phyloP scores from a whole-genome alignment of 768 basidiomycete species.

The Gloeophyllum trabeum region DNA sequence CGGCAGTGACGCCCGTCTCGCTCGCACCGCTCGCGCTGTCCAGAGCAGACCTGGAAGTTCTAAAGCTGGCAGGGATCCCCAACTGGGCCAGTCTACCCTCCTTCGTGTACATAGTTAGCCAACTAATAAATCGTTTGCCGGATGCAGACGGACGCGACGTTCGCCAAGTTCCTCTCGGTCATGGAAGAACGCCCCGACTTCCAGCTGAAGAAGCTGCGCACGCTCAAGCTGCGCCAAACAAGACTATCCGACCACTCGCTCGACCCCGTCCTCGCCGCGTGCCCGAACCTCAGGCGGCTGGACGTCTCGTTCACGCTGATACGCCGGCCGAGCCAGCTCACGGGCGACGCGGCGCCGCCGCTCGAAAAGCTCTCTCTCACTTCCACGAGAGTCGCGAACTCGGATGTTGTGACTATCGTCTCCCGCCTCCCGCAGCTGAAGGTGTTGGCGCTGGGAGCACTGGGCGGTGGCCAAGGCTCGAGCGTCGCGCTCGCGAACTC shows the following conservation, averaged over 20 bases:
- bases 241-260: constrained; percentile 39
- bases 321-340: constrained; percentile 18
- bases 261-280: constrained; percentile 26
- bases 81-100: constrained; percentile 37
- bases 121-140: background rate
- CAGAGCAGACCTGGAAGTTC: constrained; percentile 32
- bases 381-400: constrained; percentile 32
- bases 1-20: constrained; percentile 36
- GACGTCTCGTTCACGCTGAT: constrained; percentile 58
- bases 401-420: constrained; percentile 30
- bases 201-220: constrained; percentile 29
- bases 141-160: constrained; percentile 45
- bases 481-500: constrained; percentile 31
- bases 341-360: constrained; percentile 1
- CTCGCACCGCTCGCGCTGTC: constrained; percentile 30
- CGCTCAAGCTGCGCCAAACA: constrained; percentile 49
- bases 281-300: constrained; percentile 40
- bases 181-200: constrained; percentile 11
- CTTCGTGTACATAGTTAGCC: background rate
- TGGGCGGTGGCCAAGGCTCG: constrained; percentile 37
- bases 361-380: constrained; percentile 59
- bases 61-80: constrained; percentile 52
- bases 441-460: constrained; percentile 44
- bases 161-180: constrained; percentile 29
- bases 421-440: constrained; percentile 27